Evolutionary conservation across 129 eudicot species (phyloP), one percentile per base, ranked within the genome.

Genomic region (Pittosporum tobira): DNA sequence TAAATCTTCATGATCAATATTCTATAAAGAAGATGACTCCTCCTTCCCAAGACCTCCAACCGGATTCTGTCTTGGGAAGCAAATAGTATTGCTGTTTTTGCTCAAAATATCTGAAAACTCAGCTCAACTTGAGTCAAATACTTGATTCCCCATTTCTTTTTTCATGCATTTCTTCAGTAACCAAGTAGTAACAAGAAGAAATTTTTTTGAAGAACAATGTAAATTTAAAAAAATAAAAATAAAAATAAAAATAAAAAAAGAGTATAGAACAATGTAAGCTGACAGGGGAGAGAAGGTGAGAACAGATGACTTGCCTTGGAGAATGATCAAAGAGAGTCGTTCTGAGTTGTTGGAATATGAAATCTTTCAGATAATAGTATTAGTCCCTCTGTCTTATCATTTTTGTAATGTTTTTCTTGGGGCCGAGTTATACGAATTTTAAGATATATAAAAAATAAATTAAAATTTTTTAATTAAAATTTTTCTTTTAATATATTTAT

Each of bases 311-410:
- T 49, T 62, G 37, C 48, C 65, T 67, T 26, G 59, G 28, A 40
- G 27, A 19, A 1, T 3, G 31, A 1, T 14, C 44, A 34, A 54
- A n/a, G 57, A 69, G 61, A 51, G 73, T 69, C 23, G 73, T 68
- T 69, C 29, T 12, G 60, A 57, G 68, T 52, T 51, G 74, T 34
- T 34, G 40, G 13, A 34, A 34, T 34, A 8, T 2, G 34, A 29
- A n/a, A n/a, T n/a, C n/a, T n/a, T n/a, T n/a, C n/a, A n/a, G n/a
- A n/a, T n/a, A n/a, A n/a, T n/a, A n/a, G n/a, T n/a, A n/a, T n/a
- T n/a, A n/a, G n/a, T n/a, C n/a, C n/a, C n/a, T n/a, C n/a, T n/a
- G n/a, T n/a, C n/a, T n/a, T n/a, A n/a, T n/a, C n/a, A n/a, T n/a
- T n/a, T n/a, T n/a, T n/a, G n/a, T n/a, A n/a, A n/a, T n/a, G n/a